Evolutionary conservation across 805 yeast genomes (phyloP).

Genomic region (Yamadazyma nakazawae): DNA sequence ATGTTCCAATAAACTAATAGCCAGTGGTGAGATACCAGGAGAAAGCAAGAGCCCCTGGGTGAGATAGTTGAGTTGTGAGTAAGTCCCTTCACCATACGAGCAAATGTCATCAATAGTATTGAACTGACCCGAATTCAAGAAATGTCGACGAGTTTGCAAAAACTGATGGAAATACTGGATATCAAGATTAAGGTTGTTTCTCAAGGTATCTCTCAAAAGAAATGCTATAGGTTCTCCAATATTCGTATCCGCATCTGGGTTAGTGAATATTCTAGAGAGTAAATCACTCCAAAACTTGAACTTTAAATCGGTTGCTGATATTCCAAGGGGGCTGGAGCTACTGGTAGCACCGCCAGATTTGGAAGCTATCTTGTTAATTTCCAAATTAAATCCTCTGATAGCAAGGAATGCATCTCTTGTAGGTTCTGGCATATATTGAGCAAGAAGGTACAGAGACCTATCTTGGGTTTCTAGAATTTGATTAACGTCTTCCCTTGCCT

Average conservation of each 20-base stretch:
- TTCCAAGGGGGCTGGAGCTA: conserved; percentile 30
- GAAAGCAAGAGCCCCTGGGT: conserved; percentile 59
- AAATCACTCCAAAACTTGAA: conserved; percentile 74
- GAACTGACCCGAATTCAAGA: conserved; percentile 46
- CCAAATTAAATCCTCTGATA: conserved; percentile 61
- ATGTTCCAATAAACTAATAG: conserved; percentile 45
- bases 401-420: conserved; percentile 63
- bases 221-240: conserved; percentile 64
- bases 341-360: conserved; percentile 22
- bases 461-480: conserved; percentile 48
- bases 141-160: conserved; percentile 55
- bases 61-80: conserved; percentile 69
- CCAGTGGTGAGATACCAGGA: conserved; percentile 54
- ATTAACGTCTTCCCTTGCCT: conserved; percentile 42
- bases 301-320: conserved; percentile 48
- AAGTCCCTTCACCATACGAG: conserved; percentile 75
- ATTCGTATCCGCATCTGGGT: conserved; percentile 29
- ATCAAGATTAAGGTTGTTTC: conserved; percentile 49
- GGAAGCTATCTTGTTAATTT: conserved; percentile 49
- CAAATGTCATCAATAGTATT: conserved; percentile 56
- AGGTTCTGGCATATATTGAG: conserved; percentile 66
- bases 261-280: conserved; percentile 43
- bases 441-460: conserved; percentile 59
- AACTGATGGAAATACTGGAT: conserved; percentile 54
- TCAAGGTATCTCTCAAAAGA: conserved; percentile 52